These are phyloP conservation scores for Hypoxylon sp. DNA, from an alignment of 2,329 filamentous ascomycete genomes.

Conservation along the genomic window DNA sequence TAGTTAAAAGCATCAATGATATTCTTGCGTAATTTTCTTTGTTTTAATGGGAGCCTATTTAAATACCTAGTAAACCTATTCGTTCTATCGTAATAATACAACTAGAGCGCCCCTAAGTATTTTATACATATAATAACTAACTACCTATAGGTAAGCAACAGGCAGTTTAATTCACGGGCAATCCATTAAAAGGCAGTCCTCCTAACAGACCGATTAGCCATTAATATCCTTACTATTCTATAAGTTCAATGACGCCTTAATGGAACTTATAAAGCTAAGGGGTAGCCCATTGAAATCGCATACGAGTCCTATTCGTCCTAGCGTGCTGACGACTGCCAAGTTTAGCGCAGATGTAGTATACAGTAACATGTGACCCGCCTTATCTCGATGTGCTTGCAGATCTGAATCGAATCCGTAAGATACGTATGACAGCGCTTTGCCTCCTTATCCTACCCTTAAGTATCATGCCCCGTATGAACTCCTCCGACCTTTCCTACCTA, in stretches of 20 bases:
- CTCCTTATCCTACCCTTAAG: background rate
- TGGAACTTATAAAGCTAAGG: background rate
- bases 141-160: background rate
- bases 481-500: slow-evolving; percentile 13
- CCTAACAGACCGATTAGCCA: background rate
- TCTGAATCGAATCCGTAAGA: background rate
- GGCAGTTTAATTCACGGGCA: background rate
- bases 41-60: background rate
- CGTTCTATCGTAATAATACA: background rate
- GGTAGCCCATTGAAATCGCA: background rate
- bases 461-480: background rate
- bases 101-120: background rate
- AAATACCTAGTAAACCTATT: background rate
- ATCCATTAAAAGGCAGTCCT: background rate
- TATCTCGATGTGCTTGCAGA: background rate
- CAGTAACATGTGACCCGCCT: background rate
- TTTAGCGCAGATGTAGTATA: background rate
- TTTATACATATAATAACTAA: background rate
- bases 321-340: background rate
- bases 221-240: background rate
- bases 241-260: background rate
- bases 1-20: background rate
- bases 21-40: background rate
- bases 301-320: background rate
- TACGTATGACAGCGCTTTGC: background rate